Percentiles rank a stretch among this genome's conserved stretches.
phyloP scores from a whole-genome alignment of 2,329 filamentous ascomycete species.

The Hypocreales sp. region DNA sequence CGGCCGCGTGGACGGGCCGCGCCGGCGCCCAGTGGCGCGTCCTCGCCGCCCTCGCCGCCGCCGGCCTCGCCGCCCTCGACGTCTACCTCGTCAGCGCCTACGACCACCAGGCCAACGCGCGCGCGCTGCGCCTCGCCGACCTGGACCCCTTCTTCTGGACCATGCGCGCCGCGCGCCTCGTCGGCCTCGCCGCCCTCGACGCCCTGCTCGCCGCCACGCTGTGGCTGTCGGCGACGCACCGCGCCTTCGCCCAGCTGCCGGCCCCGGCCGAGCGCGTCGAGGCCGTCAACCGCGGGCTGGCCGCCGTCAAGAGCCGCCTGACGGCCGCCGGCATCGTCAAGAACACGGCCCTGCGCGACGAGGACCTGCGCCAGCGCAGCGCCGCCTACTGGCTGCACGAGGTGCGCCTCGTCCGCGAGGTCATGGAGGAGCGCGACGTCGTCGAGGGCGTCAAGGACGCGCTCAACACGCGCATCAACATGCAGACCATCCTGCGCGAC shows the following conservation, averaged over 20 bases:
- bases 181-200: slow-evolving; percentile 52
- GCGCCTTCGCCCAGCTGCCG: slow-evolving; percentile 52
- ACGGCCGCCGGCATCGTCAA: slow-evolving; percentile 59
- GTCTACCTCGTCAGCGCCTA: slow-evolving; percentile 50
- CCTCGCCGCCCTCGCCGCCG: slow-evolving; percentile 47
- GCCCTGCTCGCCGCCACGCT: slow-evolving; percentile 46
- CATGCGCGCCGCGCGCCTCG: slow-evolving; percentile 43
- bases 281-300: slow-evolving; percentile 36
- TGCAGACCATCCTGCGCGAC: slow-evolving; percentile 42
- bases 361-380: slow-evolving; percentile 47
- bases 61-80: slow-evolving; percentile 46
- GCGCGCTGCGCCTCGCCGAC: slow-evolving; percentile 44
- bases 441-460: slow-evolving; percentile 55
- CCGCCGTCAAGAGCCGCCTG: slow-evolving; percentile 47
- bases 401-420: slow-evolving; percentile 52
- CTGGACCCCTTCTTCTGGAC: slow-evolving; percentile 61
- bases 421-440: slow-evolving; percentile 68
- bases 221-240: slow-evolving; percentile 66
- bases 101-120: slow-evolving; percentile 47
- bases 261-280: slow-evolving; percentile 53
- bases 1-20: slow-evolving; percentile 44
- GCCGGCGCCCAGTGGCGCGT: slow-evolving; percentile 55
- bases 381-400: slow-evolving; percentile 73
- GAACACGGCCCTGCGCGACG: slow-evolving; percentile 66
- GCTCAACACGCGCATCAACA: slow-evolving; percentile 46